Evolutionary conservation across 2,329 filamentous ascomycete genomes (phyloP).

Genomic region (Aspergillus pseudoterreus): DNA sequence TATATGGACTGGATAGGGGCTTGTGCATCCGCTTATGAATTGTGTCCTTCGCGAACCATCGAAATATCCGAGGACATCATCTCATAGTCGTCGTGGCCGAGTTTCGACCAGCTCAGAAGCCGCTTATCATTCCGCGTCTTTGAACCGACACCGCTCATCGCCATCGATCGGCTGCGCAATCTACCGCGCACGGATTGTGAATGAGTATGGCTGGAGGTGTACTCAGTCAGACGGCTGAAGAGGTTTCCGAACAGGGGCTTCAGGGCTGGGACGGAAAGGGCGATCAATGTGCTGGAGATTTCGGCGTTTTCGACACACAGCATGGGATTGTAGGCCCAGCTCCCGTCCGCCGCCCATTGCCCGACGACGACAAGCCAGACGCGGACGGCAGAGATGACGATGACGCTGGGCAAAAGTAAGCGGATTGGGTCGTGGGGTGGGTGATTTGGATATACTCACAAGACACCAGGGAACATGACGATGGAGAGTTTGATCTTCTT

Average conservation of each 20-base stretch:
- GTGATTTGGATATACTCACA: slow-evolving; percentile 31
- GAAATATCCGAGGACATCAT: slow-evolving; percentile 23
- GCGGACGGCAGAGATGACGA: slow-evolving; percentile 48
- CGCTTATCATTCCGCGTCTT: slow-evolving; percentile 19
- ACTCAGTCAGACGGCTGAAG: slow-evolving; percentile 19
- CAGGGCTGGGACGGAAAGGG: slow-evolving; percentile 49
- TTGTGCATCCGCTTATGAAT: too few species aligned
- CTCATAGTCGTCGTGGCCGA: slow-evolving; percentile 20
- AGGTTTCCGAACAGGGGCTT: slow-evolving; percentile 44
- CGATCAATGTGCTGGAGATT: slow-evolving; percentile 49
- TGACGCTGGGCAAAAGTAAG: slow-evolving; percentile 36
- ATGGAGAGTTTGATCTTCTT: slow-evolving; percentile 47
- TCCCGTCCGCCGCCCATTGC: slow-evolving; percentile 45
- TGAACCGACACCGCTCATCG: slow-evolving; percentile 13
- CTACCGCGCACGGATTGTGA: slow-evolving; percentile 3
- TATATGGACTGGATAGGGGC: too few species aligned
- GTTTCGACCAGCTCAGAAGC: slow-evolving; percentile 19
- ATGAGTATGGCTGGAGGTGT: slow-evolving; percentile 19
- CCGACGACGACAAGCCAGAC: slow-evolving; percentile 48
- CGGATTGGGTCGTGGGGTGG: slow-evolving; percentile 1
- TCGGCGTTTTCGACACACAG: slow-evolving; percentile 50
- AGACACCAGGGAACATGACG: slow-evolving; percentile 49
- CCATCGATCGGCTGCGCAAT: slow-evolving; percentile 17
- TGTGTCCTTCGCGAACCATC: not conserved
- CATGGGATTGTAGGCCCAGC: slow-evolving; percentile 52